phyloP scores from a whole-genome alignment of 495 filamentous ascomycete species.

The Wilcoxina mikolae region DNA sequence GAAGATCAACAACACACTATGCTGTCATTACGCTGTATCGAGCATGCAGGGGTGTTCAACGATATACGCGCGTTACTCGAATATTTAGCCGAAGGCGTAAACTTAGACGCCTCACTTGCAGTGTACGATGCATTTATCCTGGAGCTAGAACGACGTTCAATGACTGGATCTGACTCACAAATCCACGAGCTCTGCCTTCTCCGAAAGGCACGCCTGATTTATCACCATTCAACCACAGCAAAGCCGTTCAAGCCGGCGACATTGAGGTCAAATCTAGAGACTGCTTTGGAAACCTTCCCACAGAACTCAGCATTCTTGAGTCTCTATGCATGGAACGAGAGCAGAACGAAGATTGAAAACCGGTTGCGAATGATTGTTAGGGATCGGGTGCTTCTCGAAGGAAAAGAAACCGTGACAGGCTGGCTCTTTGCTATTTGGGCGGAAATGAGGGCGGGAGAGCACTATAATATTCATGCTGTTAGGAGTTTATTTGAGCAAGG shows the following conservation, averaged over 20 bases:
- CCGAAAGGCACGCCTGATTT: conserved; percentile 49
- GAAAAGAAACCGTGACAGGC: conserved; percentile 37
- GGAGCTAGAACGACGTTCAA: conserved; percentile 15
- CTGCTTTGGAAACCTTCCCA: conserved; percentile 50
- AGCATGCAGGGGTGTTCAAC: conserved; percentile 38
- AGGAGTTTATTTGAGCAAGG: conserved; percentile 60
- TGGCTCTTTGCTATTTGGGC: conserved; percentile 50
- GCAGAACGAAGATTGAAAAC: conserved; percentile 53
- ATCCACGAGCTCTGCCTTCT: conserved; percentile 49
- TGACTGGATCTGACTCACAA: conserved; percentile 10
- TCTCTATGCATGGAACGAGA: conserved; percentile 56
- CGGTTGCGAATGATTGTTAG: conserved; percentile 49
- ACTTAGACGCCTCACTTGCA: conserved; percentile 5
- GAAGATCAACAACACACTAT: conserved; percentile 42
- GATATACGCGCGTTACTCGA: conserved; percentile 48
- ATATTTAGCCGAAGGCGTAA: conserved; percentile 40
- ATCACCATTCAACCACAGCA: conserved; percentile 42
- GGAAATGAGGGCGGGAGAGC: conserved; percentile 38
- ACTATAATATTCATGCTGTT: conserved; percentile 45
- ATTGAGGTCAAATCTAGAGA: conserved; percentile 44
- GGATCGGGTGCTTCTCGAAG: conserved; percentile 32
- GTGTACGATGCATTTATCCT: conserved; percentile 15
- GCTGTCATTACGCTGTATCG: conserved; percentile 31
- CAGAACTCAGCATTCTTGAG: conserved; percentile 64
- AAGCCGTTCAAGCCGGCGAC: conserved; percentile 47